Conservation (phyloP, 192 early-diverging fungal genomes). For the Backusella psychrophila region DNA sequence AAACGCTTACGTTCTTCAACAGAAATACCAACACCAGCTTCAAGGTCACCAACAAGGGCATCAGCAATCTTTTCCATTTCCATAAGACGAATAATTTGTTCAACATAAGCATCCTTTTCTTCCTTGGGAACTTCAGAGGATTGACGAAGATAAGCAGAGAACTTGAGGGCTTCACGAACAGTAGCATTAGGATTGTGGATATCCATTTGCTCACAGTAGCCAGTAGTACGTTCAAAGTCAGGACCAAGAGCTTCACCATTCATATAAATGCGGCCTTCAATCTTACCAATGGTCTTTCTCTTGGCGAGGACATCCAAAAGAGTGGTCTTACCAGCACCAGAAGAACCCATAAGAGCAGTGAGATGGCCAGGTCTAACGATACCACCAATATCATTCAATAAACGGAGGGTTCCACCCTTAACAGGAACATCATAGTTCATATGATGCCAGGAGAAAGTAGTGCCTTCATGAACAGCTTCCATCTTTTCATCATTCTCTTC, state of each 20-base stretch:
- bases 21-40: slow-evolving; percentile 73
- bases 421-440: slow-evolving; percentile 55
- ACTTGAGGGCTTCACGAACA: slow-evolving; percentile 73
- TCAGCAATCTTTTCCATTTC: slow-evolving; percentile 74
- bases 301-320: slow-evolving; percentile 71
- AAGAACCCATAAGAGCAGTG: slow-evolving; percentile 81
- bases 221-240: slow-evolving; percentile 69
- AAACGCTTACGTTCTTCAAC: slow-evolving; percentile 88
- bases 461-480: slow-evolving; percentile 48
- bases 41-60: slow-evolving; percentile 70
- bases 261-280: slow-evolving; percentile 71
- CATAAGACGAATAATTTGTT: slow-evolving; percentile 71
- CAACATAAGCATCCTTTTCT: slow-evolving; percentile 72
- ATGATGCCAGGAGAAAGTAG: slow-evolving; percentile 65
- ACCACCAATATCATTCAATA: slow-evolving; percentile 67
- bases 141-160: slow-evolving; percentile 75
- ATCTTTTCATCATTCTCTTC: slow-evolving; percentile 25
- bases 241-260: slow-evolving; percentile 52
- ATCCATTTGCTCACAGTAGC: slow-evolving; percentile 86
- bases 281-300: slow-evolving; percentile 71
- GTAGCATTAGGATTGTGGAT: slow-evolving; percentile 75
- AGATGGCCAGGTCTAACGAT: slow-evolving; percentile 74
- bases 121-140: slow-evolving; percentile 57
- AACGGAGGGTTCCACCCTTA: slow-evolving; percentile 46
- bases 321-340: slow-evolving; percentile 77